phyloP scores from a whole-genome alignment of 768 basidiomycete species.

The Cubamyces sp. region DNA sequence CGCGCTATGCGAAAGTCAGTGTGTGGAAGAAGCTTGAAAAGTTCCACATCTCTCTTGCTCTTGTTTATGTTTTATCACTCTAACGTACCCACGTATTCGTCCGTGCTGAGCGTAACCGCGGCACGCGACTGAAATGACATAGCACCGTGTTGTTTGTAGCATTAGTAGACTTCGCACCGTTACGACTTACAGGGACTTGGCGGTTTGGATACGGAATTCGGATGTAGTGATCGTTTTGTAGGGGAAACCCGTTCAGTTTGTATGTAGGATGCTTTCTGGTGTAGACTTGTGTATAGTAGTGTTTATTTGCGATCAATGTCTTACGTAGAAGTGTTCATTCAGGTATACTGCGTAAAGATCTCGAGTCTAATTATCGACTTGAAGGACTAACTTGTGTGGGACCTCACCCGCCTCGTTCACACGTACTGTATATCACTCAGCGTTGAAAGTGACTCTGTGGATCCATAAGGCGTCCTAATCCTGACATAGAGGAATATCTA shows the following conservation, averaged over 20 bases:
- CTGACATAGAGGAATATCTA: neutral
- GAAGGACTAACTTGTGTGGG: no score
- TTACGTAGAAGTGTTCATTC: no score
- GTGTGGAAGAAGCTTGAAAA: no score
- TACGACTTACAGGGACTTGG: neutral
- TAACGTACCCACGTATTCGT: no score
- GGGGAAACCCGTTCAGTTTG: constrained; percentile 10
- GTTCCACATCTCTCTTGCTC: neutral
- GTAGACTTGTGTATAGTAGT: neutral
- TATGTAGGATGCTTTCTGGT: neutral
- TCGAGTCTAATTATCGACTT: no score
- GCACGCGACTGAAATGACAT: neutral
- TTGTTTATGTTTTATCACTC: neutral
- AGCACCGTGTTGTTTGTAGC: constrained; percentile 1
- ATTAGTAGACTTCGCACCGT: neutral
- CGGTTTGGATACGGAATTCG: neutral
- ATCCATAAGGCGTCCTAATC: no score
- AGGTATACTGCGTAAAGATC: no score
- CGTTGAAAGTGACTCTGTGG: no score
- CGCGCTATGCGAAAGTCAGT: neutral
- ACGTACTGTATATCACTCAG: no score
- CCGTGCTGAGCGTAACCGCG: no score
- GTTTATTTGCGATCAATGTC: neutral
- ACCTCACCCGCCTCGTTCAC: no score
- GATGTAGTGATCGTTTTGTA: constrained; percentile 12